A percentile compares a stretch with the other conserved stretches of the same genome.
Evolutionary conservation across 2,329 filamentous ascomycete species (phyloP).

Genomic region (Sphaerulina musiva): DNA sequence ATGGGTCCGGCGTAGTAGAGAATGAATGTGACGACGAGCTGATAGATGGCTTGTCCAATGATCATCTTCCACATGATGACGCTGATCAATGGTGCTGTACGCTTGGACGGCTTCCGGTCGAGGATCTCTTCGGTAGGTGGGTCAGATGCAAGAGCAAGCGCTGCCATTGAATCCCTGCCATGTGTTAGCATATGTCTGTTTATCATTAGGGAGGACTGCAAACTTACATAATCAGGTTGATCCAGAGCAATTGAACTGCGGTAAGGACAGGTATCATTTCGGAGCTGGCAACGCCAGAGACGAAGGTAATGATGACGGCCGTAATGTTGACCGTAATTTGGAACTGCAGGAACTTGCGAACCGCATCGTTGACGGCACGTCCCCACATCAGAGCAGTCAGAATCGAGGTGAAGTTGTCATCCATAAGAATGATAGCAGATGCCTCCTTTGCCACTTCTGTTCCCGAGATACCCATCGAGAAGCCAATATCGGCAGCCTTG

Average conservation of each 20-base stretch:
- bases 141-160: constrained; percentile 83
- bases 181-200: constrained; percentile 1
- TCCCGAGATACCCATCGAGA: constrained; percentile 61
- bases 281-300: constrained; percentile 69
- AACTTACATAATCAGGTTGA: constrained; percentile 74
- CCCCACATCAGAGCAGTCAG: constrained; percentile 58
- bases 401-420: constrained; percentile 58
- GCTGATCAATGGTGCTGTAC: constrained; percentile 70
- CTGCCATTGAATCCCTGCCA: constrained; percentile 72
- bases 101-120: constrained; percentile 69
- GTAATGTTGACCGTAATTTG: constrained; percentile 88
- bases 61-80: constrained; percentile 99
- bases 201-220: neutral
- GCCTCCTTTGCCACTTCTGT: constrained; percentile 60
- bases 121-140: constrained; percentile 74
- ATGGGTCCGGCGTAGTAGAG: constrained; percentile 67
- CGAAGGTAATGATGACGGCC: constrained; percentile 78
- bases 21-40: constrained; percentile 70
- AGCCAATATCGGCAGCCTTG: constrained; percentile 60
- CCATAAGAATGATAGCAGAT: constrained; percentile 56
- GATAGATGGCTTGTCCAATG: constrained; percentile 82
- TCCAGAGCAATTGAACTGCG: constrained; percentile 88
- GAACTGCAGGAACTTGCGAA: constrained; percentile 56
- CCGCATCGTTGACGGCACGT: constrained; percentile 52
- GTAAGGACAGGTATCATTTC: constrained; percentile 70